Evolutionary conservation across 2,329 filamentous ascomycete species (phyloP).

Genomic region (Stenocarpella maydis): DNA sequence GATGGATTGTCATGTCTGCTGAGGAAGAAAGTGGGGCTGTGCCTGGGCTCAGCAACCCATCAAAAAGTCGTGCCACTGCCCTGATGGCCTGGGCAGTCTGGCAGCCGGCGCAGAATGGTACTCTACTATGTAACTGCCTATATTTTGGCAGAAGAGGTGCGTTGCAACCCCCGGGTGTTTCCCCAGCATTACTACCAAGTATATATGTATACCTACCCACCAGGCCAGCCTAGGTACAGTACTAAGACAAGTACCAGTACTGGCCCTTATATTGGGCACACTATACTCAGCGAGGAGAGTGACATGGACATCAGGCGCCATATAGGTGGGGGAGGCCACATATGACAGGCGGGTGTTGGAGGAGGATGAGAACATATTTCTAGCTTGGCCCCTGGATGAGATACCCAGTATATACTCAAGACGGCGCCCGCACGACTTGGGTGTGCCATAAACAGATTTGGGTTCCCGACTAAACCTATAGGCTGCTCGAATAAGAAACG

Average conservation of each 20-base stretch:
- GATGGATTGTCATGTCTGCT: constrained; percentile 23
- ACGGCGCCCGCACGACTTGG: neutral
- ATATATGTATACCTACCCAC: too few relatives aligned
- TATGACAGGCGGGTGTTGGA: neutral
- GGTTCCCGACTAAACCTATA: too few relatives aligned
- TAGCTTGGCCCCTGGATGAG: too few relatives aligned
- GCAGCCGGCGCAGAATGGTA: too few relatives aligned
- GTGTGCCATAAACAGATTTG: neutral
- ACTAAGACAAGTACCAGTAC: neutral
- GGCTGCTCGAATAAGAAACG: neutral
- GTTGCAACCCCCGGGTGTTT: constrained; percentile 9
- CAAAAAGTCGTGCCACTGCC: neutral
- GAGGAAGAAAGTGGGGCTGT: constrained; percentile 11
- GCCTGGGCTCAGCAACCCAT: neutral
- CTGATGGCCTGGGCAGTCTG: constrained; percentile 4
- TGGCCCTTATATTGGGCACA: neutral
- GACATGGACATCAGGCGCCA: neutral
- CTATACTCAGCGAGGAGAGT: neutral
- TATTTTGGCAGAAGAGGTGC: neutral
- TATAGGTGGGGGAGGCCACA: neutral
- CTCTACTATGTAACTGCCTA: too few relatives aligned
- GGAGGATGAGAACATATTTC: neutral
- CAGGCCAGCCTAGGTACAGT: too few relatives aligned
- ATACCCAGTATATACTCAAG: too few relatives aligned
- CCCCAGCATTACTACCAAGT: neutral